These are phyloP conservation scores for Magnolia officinalis DNA, from an alignment of 164 flowering plant species.

Conservation along the genomic window DNA sequence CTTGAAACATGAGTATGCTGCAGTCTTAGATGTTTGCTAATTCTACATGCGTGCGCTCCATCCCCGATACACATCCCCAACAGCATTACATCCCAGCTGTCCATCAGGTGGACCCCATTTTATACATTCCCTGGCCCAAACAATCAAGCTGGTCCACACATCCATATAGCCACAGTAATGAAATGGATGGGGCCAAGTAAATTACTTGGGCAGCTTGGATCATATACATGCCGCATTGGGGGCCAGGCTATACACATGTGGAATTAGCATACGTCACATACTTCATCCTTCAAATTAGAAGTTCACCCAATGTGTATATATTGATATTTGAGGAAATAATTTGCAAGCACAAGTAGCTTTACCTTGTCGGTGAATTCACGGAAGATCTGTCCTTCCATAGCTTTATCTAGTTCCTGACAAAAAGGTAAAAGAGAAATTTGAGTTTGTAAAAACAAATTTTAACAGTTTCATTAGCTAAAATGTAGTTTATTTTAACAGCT, in stretches of 20 bases:
- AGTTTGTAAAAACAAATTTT: background rate
- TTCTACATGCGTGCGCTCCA: background rate
- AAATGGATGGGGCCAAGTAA: background rate
- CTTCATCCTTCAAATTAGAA: background rate
- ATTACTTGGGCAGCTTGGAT: background rate
- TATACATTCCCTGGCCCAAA: background rate
- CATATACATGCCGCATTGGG: background rate
- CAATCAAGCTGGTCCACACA: background rate
- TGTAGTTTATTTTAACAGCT: background rate
- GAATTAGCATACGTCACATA: background rate
- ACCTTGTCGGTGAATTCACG: slow-evolving; percentile 68
- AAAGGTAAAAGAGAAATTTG: background rate
- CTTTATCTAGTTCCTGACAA: slow-evolving; percentile 65
- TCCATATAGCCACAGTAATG: too few relatives aligned
- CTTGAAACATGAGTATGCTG: background rate
- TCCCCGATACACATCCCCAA: background rate
- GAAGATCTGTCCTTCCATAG: slow-evolving; percentile 56
- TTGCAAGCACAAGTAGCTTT: slow-evolving; percentile 3
- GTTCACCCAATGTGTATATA: background rate
- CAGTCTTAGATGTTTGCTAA: background rate
- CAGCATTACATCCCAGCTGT: background rate
- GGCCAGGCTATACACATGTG: background rate
- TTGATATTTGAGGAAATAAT: background rate
- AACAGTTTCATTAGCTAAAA: background rate
- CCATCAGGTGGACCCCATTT: background rate